These are phyloP conservation scores for Leishmania gerbilli DNA, from an alignment of 208 protist genomes.

Conservation along the genomic window DNA sequence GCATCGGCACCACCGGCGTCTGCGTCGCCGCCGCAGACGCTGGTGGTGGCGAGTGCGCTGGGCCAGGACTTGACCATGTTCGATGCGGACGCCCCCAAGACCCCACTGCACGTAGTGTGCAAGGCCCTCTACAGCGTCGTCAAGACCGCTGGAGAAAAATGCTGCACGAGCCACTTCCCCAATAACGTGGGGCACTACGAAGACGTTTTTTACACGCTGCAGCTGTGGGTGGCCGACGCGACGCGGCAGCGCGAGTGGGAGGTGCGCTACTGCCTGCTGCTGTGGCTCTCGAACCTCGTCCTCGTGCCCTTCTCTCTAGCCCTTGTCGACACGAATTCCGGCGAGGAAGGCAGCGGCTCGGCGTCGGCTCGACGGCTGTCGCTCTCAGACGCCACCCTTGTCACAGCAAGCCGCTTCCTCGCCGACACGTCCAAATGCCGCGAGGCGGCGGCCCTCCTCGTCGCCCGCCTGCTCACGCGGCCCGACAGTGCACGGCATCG, in stretches of 20 bases:
- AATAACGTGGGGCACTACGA: constrained; percentile 91
- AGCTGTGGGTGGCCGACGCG: constrained; percentile 58
- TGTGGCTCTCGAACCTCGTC: constrained; percentile 97
- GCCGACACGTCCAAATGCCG: constrained; percentile 86
- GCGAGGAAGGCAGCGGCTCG: not conserved
- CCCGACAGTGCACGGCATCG: constrained; percentile 81
- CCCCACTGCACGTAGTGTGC: constrained; percentile 74
- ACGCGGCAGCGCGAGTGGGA: constrained; percentile 90
- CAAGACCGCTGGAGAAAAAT: constrained; percentile 96
- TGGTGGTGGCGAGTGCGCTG: constrained; percentile 31
- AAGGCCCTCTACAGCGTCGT: constrained; percentile 90
- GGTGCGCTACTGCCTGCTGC: constrained; percentile 94
- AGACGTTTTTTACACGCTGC: constrained; percentile 84
- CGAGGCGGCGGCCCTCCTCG: constrained; percentile 91
- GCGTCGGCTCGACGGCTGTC: constrained; percentile 15
- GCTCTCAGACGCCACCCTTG: constrained; percentile 77
- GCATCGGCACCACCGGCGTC: not conserved
- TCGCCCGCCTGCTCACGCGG: constrained; percentile 90
- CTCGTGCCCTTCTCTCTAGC: constrained; percentile 96
- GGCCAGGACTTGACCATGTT: constrained; percentile 84
- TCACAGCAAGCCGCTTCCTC: constrained; percentile 74
- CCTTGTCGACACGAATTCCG: constrained; percentile 83
- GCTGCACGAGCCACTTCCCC: constrained; percentile 93
- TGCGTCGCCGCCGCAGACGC: constrained; percentile 1
- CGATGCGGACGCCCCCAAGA: constrained; percentile 69